These are phyloP conservation scores for Stachybotrys chartarum DNA, from an alignment of 2,329 filamentous ascomycete genomes.

Conservation along the genomic window DNA sequence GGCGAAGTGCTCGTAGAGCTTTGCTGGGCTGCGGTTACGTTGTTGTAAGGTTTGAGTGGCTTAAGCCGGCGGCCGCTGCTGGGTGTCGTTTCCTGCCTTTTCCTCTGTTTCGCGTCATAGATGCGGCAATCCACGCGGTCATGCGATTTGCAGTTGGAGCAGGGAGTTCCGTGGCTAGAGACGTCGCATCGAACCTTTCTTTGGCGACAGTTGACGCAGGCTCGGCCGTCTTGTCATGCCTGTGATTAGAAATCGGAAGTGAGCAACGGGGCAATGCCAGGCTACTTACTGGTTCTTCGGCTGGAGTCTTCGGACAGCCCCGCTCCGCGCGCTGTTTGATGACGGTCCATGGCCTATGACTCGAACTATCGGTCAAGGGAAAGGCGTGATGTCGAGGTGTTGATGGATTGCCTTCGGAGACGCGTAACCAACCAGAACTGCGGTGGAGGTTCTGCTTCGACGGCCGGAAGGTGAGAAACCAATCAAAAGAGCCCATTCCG, in stretches of 20 bases:
- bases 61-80: not conserved
- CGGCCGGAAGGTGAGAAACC: too few species aligned
- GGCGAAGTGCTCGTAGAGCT: too few species aligned
- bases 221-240: conserved; percentile 22
- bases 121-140: conserved; percentile 34
- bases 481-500: too few species aligned
- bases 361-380: not conserved
- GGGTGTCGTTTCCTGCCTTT: conserved; percentile 9
- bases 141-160: conserved; percentile 38
- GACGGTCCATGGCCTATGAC: not conserved
- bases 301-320: not conserved
- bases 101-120: conserved; percentile 41
- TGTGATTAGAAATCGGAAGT: not conserved
- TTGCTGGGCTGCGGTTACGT: not conserved
- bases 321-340: not conserved
- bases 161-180: conserved; percentile 36
- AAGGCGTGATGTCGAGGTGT: not conserved
- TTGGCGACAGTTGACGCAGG: conserved; percentile 40
- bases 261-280: too few species aligned
- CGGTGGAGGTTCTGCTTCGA: too few species aligned
- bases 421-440: too few species aligned
- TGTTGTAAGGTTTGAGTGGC: not conserved
- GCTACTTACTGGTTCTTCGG: not conserved
- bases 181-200: conserved; percentile 45
- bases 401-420: not conserved